These are phyloP conservation scores for Saccharomyces kudriavzevii DNA, from an alignment of 805 yeast genomes.

Conservation along the genomic window DNA sequence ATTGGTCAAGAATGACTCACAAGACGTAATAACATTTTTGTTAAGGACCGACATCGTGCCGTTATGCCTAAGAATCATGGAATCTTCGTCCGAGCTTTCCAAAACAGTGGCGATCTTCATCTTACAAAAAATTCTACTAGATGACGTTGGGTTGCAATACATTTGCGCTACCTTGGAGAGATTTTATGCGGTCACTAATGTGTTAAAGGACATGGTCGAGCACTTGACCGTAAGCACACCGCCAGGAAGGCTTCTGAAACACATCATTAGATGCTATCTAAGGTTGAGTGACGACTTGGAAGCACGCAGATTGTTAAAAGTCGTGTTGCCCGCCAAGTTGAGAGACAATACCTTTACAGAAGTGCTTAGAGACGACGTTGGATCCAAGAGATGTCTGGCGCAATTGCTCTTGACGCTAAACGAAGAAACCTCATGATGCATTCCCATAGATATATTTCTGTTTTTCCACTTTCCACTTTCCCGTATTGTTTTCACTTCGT, in stretches of 20 bases:
- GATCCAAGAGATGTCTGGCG: slow-evolving; percentile 79
- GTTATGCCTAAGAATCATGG: slow-evolving; percentile 88
- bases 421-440: slow-evolving; percentile 24
- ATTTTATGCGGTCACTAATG: slow-evolving; percentile 88
- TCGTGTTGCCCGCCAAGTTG: slow-evolving; percentile 77
- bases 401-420: slow-evolving; percentile 67
- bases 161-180: slow-evolving; percentile 94
- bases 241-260: slow-evolving; percentile 80
- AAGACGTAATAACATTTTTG: slow-evolving; percentile 86
- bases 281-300: slow-evolving; percentile 83
- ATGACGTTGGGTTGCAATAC: slow-evolving; percentile 83
- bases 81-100: slow-evolving; percentile 83
- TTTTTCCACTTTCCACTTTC: not conserved
- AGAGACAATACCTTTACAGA: slow-evolving; percentile 65
- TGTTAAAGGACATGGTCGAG: slow-evolving; percentile 77
- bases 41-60: slow-evolving; percentile 96
- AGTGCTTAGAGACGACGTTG: slow-evolving; percentile 75
- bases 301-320: slow-evolving; percentile 79
- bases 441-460: not conserved
- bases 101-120: slow-evolving; percentile 96
- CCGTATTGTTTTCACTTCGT: not conserved
- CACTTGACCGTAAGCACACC: slow-evolving; percentile 62
- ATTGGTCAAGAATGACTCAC: slow-evolving; percentile 87
- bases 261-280: slow-evolving; percentile 88
- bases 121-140: slow-evolving; percentile 83